Evolutionary conservation across 2,329 filamentous ascomycete genomes (phyloP).

Genomic region (Pseudocercospora eumusae): DNA sequence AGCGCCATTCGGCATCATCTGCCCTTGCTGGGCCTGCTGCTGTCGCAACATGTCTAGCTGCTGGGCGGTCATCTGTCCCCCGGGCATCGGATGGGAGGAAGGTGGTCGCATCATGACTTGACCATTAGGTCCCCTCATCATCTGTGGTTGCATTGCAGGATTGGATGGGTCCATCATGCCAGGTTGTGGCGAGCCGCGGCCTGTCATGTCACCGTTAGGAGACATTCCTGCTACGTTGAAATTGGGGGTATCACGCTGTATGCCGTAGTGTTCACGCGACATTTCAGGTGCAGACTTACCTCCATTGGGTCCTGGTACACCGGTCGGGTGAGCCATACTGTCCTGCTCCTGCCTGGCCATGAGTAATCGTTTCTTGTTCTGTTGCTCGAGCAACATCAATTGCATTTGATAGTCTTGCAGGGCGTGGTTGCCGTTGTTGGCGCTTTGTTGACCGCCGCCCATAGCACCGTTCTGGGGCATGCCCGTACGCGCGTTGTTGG

Average conservation of each 20-base stretch:
- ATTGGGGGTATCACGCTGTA: constrained; percentile 75
- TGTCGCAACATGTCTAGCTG: constrained; percentile 47
- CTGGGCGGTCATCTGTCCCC: constrained; percentile 51
- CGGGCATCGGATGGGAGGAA: constrained; percentile 65
- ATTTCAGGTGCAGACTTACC: constrained; percentile 55
- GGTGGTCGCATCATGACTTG: constrained; percentile 45
- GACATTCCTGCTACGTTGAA: constrained; percentile 69
- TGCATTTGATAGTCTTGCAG: constrained; percentile 89
- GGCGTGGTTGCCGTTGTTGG: constrained; percentile 69
- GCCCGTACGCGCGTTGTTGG: constrained; percentile 33
- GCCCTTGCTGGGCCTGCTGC: constrained; percentile 28
- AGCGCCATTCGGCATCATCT: constrained; percentile 35
- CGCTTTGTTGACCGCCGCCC: constrained; percentile 36
- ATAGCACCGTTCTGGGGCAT: constrained; percentile 34
- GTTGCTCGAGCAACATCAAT: constrained; percentile 80
- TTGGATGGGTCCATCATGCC: constrained; percentile 57
- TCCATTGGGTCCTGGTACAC: constrained; percentile 45
- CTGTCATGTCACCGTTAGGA: constrained; percentile 67
- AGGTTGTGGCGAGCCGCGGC: constrained; percentile 61
- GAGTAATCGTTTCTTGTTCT: constrained; percentile 82
- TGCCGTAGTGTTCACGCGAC: constrained; percentile 74
- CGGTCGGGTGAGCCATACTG: constrained; percentile 57
- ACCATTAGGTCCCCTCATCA: constrained; percentile 28
- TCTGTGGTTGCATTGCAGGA: constrained; percentile 28
- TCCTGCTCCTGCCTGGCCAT: constrained; percentile 83